Conservation (phyloP, 768 basidiomycete genomes). For the Tephrocybe sp. region DNA sequence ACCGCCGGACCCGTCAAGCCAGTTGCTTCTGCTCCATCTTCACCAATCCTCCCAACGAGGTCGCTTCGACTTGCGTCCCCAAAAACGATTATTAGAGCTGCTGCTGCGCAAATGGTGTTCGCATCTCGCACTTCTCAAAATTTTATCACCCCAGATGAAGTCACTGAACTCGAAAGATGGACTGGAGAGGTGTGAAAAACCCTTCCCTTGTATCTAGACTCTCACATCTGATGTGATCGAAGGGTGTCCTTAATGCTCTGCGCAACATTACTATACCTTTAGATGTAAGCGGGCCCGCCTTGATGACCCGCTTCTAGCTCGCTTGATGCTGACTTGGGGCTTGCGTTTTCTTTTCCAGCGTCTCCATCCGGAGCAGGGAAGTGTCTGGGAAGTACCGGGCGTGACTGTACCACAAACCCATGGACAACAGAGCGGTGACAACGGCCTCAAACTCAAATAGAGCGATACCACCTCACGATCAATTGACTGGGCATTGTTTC, state of each 20-base stretch:
- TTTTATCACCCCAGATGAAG: constrained; percentile 72
- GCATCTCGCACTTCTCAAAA: constrained; percentile 69
- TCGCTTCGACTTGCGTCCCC: constrained; percentile 20
- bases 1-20: constrained; percentile 43
- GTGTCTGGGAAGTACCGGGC: constrained; percentile 47
- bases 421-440: too few relatives aligned
- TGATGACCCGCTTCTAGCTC: constrained; percentile 1
- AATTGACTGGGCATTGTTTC: too few relatives aligned
- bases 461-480: too few relatives aligned
- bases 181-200: constrained; percentile 39
- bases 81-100: constrained; percentile 58
- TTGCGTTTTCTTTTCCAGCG: constrained; percentile 30
- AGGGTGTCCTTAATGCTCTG: constrained; percentile 60
- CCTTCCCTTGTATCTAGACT: constrained; percentile 4
- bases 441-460: too few relatives aligned
- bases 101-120: constrained; percentile 79
- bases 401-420: too few relatives aligned
- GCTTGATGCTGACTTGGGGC: constrained; percentile 5
- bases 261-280: constrained; percentile 41
- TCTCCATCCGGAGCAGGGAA: constrained; percentile 50
- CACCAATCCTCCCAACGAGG: constrained; percentile 14
- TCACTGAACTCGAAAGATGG: constrained; percentile 59
- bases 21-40: constrained; percentile 26
- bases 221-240: constrained; percentile 5
- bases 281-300: constrained; percentile 40